A percentile compares a stretch with the other conserved stretches of the same genome.
These are phyloP conservation scores for Xylariaceae sp. DNA, from an alignment of 2,329 filamentous ascomycete genomes.

Conservation along the genomic window DNA sequence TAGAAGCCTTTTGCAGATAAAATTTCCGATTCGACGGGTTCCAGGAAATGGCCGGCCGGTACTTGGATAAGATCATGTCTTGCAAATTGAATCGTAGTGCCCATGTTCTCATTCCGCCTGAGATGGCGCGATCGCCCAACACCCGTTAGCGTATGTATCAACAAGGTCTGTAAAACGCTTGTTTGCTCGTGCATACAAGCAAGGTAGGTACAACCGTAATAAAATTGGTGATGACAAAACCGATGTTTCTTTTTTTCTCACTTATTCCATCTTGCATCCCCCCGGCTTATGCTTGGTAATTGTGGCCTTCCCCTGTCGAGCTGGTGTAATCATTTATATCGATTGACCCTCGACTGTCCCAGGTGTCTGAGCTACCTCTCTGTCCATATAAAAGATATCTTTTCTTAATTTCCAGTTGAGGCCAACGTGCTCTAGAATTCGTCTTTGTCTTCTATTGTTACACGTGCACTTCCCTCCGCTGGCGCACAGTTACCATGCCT, in stretches of 20 bases:
- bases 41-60: too few relatives aligned
- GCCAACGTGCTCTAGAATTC: too few relatives aligned
- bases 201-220: too few relatives aligned
- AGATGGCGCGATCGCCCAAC: slow-evolving; percentile 22
- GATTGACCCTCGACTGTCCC: not conserved
- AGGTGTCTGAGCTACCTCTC: too few relatives aligned
- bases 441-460: too few relatives aligned
- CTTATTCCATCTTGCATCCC: slow-evolving; percentile 7
- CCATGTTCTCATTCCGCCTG: slow-evolving; percentile 19
- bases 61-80: too few relatives aligned
- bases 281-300: slow-evolving; percentile 9
- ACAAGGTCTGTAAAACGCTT: slow-evolving; percentile 14
- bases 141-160: slow-evolving; percentile 12
- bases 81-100: not conserved
- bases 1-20: too few relatives aligned
- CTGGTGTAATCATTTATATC: slow-evolving; percentile 14
- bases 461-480: not conserved
- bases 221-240: slow-evolving; percentile 13
- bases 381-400: too few relatives aligned
- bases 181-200: slow-evolving; percentile 1
- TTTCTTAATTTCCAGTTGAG: too few relatives aligned
- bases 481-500: slow-evolving; percentile 18
- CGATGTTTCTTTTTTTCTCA: not conserved
- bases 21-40: too few relatives aligned
- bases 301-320: not conserved